Evolutionary conservation across 345 rosid genomes (phyloP), one percentile per base, ranked within the genome.

Genomic region (Lumnitzera racemosa): DNA sequence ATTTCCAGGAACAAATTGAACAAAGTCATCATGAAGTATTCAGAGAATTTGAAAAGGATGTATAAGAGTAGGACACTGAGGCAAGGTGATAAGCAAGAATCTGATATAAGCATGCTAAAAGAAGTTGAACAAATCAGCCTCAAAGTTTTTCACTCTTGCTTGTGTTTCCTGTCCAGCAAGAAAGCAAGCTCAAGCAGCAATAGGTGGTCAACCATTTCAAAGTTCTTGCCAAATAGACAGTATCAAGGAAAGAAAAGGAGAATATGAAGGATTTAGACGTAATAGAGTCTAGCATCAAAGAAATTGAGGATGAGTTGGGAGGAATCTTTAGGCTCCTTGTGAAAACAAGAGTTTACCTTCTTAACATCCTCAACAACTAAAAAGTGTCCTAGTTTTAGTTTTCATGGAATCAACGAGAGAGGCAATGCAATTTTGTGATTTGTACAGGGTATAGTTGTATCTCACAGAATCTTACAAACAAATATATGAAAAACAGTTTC

Each of bases 221-320:
- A 36, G 43, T 36, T 36, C 1, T 36, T 36, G 43, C 7, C 43
- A 36, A 36, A 36, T 36, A 36, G 43, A 9, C 10, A 7, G 9
- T 5, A 36, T 36, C 43, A 36, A 36, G 43, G 7, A 7, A 7
- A 7, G 43, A 4, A 9, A 9, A 36, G 10, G 43, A 36, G 43
- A 36, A 36, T 7, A 36, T 9, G 43, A 36, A 36, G 43, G 43
- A 36, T 7, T 36, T 36, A 7, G 43, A 55, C 5, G 29, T 14
- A 17, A 10, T 55, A 8, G 59, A 63, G 43, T 55, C 16, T 0
- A 27, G 58, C 58, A 46, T 53, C 24, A 59, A 53, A 53, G 59
- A 54, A 20, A 3, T 53, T 12, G 59, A 53, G 9, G 58, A 63
- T 13, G 59, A 24, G 48, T 23, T 63, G 10, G 59, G 46, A 52